Percentiles rank a stretch among this genome's conserved stretches.
Evolutionary conservation across 2,329 filamentous ascomycete species (phyloP).

Genomic region (Aaosphaeria pasadenensis): DNA sequence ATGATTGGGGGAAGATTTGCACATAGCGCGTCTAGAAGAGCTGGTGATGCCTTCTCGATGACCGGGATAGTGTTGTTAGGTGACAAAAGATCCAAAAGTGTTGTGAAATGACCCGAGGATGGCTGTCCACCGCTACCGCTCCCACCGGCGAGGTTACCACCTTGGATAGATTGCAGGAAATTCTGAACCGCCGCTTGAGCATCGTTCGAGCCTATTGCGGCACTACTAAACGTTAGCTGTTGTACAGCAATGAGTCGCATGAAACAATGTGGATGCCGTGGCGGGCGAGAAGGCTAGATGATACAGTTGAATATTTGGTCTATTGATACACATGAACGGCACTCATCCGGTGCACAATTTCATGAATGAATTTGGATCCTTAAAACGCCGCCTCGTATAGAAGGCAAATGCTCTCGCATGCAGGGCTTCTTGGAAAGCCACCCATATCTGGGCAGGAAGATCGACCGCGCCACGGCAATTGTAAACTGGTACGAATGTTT

Average conservation of each 20-base stretch:
- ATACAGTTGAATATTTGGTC: conserved; percentile 29
- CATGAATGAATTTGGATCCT: too few relatives aligned
- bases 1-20: conserved; percentile 75
- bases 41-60: conserved; percentile 63
- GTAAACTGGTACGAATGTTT: conserved; percentile 22
- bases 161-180: conserved; percentile 79
- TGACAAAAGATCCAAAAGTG: conserved; percentile 80
- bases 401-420: too few relatives aligned
- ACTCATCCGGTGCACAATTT: conserved; percentile 5
- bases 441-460: conserved; percentile 16
- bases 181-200: conserved; percentile 79
- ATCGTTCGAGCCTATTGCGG: conserved; percentile 58
- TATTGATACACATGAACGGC: conserved; percentile 33
- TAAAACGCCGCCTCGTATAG: too few relatives aligned
- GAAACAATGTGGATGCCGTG: conserved; percentile 22
- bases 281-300: conserved; percentile 23
- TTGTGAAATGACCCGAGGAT: conserved; percentile 68
- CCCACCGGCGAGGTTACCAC: conserved; percentile 35
- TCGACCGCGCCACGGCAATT: conserved; percentile 35
- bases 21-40: conserved; percentile 71
- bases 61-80: conserved; percentile 75
- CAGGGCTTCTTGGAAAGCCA: conserved; percentile 13
- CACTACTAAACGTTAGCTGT: conserved; percentile 25
- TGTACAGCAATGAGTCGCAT: conserved; percentile 5
- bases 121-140: conserved; percentile 43